Evolutionary conservation across 2,329 filamentous ascomycete genomes (phyloP).

Genomic region (Bipolaris victoriae): DNA sequence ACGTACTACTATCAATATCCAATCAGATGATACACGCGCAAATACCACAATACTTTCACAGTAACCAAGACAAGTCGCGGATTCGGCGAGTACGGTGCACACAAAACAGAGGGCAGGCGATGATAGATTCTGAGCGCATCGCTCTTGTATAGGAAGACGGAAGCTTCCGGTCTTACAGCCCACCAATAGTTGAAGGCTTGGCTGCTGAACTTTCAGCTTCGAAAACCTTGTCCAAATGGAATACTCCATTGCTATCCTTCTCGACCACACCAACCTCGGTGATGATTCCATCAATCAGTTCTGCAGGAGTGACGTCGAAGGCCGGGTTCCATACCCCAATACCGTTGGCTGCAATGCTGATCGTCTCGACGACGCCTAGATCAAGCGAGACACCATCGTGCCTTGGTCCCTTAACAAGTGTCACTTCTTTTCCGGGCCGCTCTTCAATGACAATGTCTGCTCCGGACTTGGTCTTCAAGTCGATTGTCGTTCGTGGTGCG

Average conservation of each 20-base stretch:
- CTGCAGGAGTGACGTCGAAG: conserved; percentile 91
- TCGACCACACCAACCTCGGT: conserved; percentile 89
- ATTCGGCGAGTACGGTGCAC: neutral
- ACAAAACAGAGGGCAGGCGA: neutral
- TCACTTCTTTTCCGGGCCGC: conserved; percentile 80
- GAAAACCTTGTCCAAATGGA: conserved; percentile 61
- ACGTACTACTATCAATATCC: neutral
- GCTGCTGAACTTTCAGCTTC: conserved; percentile 28
- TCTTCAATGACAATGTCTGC: conserved; percentile 89
- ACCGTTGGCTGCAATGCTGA: conserved; percentile 77
- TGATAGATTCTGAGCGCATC: conserved; percentile 2
- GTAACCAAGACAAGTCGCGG: neutral
- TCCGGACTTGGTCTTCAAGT: conserved; percentile 79
- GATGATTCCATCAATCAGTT: conserved; percentile 89
- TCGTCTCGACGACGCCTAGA: conserved; percentile 66
- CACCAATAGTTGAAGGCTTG: conserved; percentile 44
- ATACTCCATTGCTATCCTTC: conserved; percentile 73
- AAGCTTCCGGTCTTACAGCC: conserved; percentile 26
- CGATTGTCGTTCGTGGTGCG: conserved; percentile 92
- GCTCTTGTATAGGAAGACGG: neutral
- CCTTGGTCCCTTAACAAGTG: conserved; percentile 79
- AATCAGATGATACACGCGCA: neutral
- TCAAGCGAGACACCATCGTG: conserved; percentile 69
- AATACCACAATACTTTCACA: neutral
- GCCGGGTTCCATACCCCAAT: conserved; percentile 96